Evolutionary conservation across 345 rosid genomes (phyloP), one percentile per base, ranked within the genome.

Genomic region (Stellera chamaejasme): DNA sequence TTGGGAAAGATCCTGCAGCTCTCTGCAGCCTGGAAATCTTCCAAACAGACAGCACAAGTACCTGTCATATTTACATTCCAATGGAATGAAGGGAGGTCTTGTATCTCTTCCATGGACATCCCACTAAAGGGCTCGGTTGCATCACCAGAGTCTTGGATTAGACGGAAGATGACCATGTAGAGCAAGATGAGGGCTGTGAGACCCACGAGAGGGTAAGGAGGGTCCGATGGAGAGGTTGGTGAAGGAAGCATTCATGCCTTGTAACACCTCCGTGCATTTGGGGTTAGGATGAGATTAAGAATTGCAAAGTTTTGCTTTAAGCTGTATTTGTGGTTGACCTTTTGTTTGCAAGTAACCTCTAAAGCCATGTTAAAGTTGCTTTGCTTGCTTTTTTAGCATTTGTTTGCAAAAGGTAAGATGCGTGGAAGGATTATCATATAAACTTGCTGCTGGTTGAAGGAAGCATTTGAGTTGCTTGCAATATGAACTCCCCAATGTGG

Each of bases 31-130:
- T 46, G 58, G 13, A 73, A 59, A 19, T 28, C 53, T 10, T 77
- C 74, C 52, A 65, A 66, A 65, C 78, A 71, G 7, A 73, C 64
- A 3, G 45, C 67, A 15, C 76, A 68, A 3, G 6, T 11, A 4
- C 23, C 15, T 3, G 55, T 7, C 3, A 19, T 10, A 2, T 55
- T 58, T 0, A 11, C 58, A 27, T 48, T 19, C 5, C 39, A 62
- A 26, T 62, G 11, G 23, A 73, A 70, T 60, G 69, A 55, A 11
- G 76, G 76, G 52, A 65, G 62, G 10, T 56, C 63, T 6, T 54
- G 10, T 27, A 52, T 42, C 43, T 65, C 67, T 39, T 59, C 55
- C 1, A 13, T 4, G 2, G 78, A 65, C 60, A 73, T 48, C 14
- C 69, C 63, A 46, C 16, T 10, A 32, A 10, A 2, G 27, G 10